These are phyloP conservation scores for Mycosphaerella arachidis DNA, from an alignment of 2,329 filamentous ascomycete genomes.

Conservation along the genomic window DNA sequence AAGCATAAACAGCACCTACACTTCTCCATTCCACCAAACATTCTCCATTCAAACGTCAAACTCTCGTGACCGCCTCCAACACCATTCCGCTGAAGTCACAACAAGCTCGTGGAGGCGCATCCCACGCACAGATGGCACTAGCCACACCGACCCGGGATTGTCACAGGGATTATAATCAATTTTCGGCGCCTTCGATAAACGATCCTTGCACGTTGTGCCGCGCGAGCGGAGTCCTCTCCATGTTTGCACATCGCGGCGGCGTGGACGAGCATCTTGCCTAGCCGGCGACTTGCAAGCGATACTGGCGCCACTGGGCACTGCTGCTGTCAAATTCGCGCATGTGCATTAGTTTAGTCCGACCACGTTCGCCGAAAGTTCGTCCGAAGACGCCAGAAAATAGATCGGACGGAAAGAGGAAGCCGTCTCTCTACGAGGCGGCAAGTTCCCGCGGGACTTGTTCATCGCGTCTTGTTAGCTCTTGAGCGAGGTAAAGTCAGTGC, in stretches of 20 bases:
- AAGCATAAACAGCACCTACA: no score
- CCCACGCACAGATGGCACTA: neutral
- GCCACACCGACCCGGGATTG: neutral
- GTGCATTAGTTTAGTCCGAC: neutral
- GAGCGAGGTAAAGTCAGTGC: no score
- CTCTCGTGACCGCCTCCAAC: neutral
- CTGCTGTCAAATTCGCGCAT: neutral
- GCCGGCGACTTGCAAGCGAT: neutral
- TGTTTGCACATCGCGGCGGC: neutral
- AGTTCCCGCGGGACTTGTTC: no score
- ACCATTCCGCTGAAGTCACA: conserved; percentile 1
- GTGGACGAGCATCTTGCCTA: neutral
- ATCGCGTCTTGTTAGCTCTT: no score
- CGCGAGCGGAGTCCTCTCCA: neutral
- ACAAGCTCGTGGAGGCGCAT: conserved; percentile 2
- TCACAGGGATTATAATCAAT: neutral
- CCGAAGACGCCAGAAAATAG: no score
- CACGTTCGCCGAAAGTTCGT: neutral
- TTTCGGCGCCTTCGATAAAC: neutral
- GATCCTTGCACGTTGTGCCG: neutral
- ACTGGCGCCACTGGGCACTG: neutral
- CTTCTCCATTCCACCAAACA: no score
- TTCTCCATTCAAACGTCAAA: no score
- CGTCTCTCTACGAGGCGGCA: no score
- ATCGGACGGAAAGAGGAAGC: no score